Base-by-base conservation (phyloP, 768 basidiomycete species). In the Dioszegia crocea region DNA sequence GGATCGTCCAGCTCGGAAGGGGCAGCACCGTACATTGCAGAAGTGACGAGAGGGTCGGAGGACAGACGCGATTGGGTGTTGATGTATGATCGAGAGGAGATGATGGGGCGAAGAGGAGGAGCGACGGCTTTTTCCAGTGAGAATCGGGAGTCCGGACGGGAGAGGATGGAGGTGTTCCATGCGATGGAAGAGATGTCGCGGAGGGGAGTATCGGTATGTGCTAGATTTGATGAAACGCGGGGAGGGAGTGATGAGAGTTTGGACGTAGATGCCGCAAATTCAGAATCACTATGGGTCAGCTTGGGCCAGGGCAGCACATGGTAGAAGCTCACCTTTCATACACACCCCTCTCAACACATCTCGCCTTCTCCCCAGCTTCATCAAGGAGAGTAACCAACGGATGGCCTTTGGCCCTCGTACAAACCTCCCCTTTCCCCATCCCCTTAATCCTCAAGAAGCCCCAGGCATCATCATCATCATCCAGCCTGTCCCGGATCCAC, bases 11-110 rank as follows among this genome's bases (percentile, higher is more conserved):
- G 80, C 45, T 87, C 75, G 46, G 83, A 79, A 10, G 83, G 82
- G 0, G 91, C 84, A n/a, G 92, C 73, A 23, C 96, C 96, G 71
- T 89, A 98, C 40, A 98, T 66, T 1, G 86, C 86, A 39, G 89
- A 77, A 0, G 86, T 82, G 76, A 90, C 87, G 49, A 85, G 60
- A n/a, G 88, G 85, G 40, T 85, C 87, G 46, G 87, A 86, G 3
- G 83, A 73, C 16, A 84, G 53, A 24, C 56, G 80, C 79, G 29
- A 75, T 77, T 89, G 86, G 38, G 80, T 79, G 70, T 94, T 89
- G 30, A 88, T 69, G 79, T 90, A 96, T 5, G 86, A 83, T 45
- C 91, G 85, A 73, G 90, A 84, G 39, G 83, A 82, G 70, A 87
- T 89, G 63, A 84, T 81, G 60, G 88, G 78, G 26, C 83, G 74